Evolutionary conservation across 805 yeast genomes (phyloP).

Genomic region (Starmerella vaccinii): DNA sequence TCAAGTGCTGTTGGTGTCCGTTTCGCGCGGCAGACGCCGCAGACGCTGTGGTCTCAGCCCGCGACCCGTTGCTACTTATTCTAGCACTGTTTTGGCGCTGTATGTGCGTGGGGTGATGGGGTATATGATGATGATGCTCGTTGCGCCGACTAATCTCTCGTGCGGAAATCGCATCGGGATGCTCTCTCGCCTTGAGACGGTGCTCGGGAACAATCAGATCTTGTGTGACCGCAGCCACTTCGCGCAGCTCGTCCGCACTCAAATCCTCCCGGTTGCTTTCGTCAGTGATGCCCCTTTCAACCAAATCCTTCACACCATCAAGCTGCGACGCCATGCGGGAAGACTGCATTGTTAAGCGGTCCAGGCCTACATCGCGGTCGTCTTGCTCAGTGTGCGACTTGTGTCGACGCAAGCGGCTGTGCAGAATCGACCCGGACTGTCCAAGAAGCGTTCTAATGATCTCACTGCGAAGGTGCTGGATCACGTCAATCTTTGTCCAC

Average conservation of each 20-base stretch:
- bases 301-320: neutral
- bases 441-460: conserved; percentile 32
- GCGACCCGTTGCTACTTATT: neutral
- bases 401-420: conserved; percentile 51
- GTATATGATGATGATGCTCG: neutral
- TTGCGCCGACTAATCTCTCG: neutral
- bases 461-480: conserved; percentile 48
- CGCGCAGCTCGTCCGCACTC: neutral
- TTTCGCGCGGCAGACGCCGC: neutral
- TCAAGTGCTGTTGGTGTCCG: no score
- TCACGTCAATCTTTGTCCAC: conserved; percentile 64
- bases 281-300: neutral
- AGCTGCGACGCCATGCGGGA: neutral
- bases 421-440: conserved; percentile 63
- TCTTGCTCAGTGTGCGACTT: conserved; percentile 13
- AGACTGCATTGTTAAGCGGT: conserved; percentile 12
- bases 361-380: conserved; percentile 13
- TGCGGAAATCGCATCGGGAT: conserved; percentile 3
- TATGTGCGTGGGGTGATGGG: neutral
- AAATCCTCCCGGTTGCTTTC: neutral
- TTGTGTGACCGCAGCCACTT: neutral
- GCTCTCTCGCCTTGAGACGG: conserved; percentile 6
- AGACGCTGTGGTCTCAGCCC: neutral
- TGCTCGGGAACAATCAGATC: conserved; percentile 8
- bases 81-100: neutral